phyloP scores from a whole-genome alignment of 805 yeast genomes.

The Candida xiaguanensis region DNA sequence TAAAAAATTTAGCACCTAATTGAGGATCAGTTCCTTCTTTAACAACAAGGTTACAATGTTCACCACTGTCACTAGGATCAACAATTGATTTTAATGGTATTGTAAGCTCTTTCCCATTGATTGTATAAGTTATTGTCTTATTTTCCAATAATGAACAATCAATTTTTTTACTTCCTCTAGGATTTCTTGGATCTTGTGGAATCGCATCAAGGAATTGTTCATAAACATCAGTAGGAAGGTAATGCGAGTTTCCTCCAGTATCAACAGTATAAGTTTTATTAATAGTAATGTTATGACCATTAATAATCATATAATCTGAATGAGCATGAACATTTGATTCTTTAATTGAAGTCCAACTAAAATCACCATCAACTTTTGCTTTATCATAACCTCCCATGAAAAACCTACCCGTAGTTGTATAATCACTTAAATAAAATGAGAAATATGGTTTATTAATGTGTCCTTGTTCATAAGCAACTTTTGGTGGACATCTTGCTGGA shows the following conservation, averaged over 20 bases:
- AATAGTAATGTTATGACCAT: constrained; percentile 1
- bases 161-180: background rate
- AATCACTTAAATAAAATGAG: constrained; percentile 3
- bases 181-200: background rate
- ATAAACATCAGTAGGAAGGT: background rate
- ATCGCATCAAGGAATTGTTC: background rate
- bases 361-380: constrained; percentile 1
- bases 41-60: background rate
- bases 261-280: background rate
- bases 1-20: constrained; percentile 3
- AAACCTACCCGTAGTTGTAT: background rate
- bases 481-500: background rate
- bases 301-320: background rate
- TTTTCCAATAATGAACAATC: constrained; percentile 1
- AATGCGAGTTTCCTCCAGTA: background rate
- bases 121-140: background rate
- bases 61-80: background rate
- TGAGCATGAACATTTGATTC: background rate
- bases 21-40: background rate
- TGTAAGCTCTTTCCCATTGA: background rate
- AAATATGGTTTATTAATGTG: background rate
- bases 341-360: constrained; percentile 1
- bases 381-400: constrained; percentile 4
- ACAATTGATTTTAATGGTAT: constrained; percentile 2
- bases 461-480: background rate